Conservation (phyloP, 371 early-diverging fungal genomes). For the Rhizopus stolonifer region DNA sequence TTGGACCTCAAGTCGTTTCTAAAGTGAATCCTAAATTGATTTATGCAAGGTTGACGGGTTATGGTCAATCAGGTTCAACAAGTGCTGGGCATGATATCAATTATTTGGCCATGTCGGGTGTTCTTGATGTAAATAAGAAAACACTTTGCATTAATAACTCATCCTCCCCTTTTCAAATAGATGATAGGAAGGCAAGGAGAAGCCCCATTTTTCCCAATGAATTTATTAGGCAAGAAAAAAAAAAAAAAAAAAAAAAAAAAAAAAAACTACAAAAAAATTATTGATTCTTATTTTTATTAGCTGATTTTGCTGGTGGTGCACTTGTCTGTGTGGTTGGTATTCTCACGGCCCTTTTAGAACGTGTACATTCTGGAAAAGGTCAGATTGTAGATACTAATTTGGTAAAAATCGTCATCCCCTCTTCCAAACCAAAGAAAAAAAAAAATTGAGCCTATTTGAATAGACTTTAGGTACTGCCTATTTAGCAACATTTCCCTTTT, state of each 20-base stretch:
- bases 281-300: conserved; percentile 15
- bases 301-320: conserved; percentile 80
- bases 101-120: conserved; percentile 70
- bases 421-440: no score
- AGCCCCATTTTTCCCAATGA: conserved; percentile 64
- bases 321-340: conserved; percentile 71
- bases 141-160: background rate
- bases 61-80: conserved; percentile 58
- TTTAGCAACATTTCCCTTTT: conserved; percentile 54
- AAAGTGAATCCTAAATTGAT: conserved; percentile 60
- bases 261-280: no score
- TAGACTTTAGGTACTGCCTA: conserved; percentile 58
- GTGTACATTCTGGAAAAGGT: conserved; percentile 64
- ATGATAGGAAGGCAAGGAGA: conserved; percentile 61
- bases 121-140: conserved; percentile 46
- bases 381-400: conserved; percentile 73
- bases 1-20: conserved; percentile 65
- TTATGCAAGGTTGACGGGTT: conserved; percentile 72
- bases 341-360: conserved; percentile 64
- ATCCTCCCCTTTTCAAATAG: conserved; percentile 35
- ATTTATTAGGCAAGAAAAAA: conserved; percentile 49
- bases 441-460: background rate
- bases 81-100: conserved; percentile 82
- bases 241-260: background rate
- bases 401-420: no score